A percentile compares a stretch with the other conserved stretches of the same genome.
phyloP scores from a whole-genome alignment of 1,284 basidiomycete species.

The Naganishia sp. region DNA sequence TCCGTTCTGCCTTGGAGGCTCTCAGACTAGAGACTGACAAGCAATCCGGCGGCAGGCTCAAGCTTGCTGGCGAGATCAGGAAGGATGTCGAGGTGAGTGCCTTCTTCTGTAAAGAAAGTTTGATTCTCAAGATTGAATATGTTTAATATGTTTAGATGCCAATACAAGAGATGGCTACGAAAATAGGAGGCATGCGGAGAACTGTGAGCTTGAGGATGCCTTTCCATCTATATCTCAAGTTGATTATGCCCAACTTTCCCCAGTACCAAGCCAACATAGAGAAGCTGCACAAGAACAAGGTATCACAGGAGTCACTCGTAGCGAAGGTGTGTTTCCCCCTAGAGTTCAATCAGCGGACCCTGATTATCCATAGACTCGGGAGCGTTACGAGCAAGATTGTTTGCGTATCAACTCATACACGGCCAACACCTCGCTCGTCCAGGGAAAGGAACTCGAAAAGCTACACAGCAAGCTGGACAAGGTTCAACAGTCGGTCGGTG shows the following conservation, averaged over 20 bases:
- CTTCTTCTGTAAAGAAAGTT: too few relatives aligned
- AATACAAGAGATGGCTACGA: slow-evolving; percentile 23
- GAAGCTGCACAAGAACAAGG: slow-evolving; percentile 83
- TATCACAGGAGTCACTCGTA: slow-evolving; percentile 78
- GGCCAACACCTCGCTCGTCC: slow-evolving; percentile 86
- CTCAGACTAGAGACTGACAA: slow-evolving; percentile 80
- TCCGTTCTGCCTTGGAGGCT: slow-evolving; percentile 66
- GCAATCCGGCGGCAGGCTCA: slow-evolving; percentile 69
- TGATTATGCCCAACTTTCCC: slow-evolving; percentile 6
- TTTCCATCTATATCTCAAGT: not conserved
- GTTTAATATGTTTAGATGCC: slow-evolving; percentile 15
- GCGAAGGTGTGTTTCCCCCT: slow-evolving; percentile 58
- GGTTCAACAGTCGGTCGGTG: slow-evolving; percentile 82
- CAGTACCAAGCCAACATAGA: slow-evolving; percentile 72
- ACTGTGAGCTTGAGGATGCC: slow-evolving; percentile 6
- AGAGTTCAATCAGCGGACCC: not conserved
- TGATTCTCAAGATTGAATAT: too few relatives aligned
- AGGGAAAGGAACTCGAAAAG: slow-evolving; percentile 92
- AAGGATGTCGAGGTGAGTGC: slow-evolving; percentile 16
- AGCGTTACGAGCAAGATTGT: slow-evolving; percentile 93
- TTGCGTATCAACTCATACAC: slow-evolving; percentile 93
- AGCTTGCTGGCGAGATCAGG: slow-evolving; percentile 54
- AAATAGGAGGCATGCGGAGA: slow-evolving; percentile 19
- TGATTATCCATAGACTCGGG: slow-evolving; percentile 63
- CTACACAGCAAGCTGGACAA: slow-evolving; percentile 83